phyloP scores from a whole-genome alignment of 306 rosid species.

The Ceratonia siliqua region DNA sequence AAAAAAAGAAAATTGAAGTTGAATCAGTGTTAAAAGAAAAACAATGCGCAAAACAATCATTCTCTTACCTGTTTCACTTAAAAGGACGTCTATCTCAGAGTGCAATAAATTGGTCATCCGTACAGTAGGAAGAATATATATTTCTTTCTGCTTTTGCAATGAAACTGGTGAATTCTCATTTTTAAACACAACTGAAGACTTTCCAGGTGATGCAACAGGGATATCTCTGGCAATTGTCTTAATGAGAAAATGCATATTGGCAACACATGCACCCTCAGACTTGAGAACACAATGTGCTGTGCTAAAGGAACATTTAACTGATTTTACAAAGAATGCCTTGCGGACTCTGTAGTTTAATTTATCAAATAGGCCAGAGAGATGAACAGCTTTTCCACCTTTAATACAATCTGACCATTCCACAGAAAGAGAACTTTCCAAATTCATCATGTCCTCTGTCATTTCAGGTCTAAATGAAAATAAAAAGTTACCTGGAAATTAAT shows the following conservation, averaged over 20 bases:
- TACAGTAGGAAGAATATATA: conserved; percentile 89
- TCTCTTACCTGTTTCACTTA: conserved; percentile 80
- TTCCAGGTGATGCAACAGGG: conserved; percentile 59
- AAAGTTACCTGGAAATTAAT: conserved; percentile 84
- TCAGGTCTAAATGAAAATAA: conserved; percentile 81
- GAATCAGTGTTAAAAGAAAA: conserved; percentile 27
- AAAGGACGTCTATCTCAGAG: conserved; percentile 66
- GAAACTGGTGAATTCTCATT: conserved; percentile 56
- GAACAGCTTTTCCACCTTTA: conserved; percentile 90
- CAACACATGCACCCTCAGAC: conserved; percentile 52
- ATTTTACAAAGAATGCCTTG: conserved; percentile 63
- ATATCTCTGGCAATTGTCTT: conserved; percentile 70
- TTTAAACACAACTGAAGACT: conserved; percentile 38
- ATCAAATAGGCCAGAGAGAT: conserved; percentile 81
- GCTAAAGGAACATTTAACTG: conserved; percentile 69
- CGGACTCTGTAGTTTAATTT: conserved; percentile 83
- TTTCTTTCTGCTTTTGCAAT: conserved; percentile 80
- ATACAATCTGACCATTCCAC: conserved; percentile 80
- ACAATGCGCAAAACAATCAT: conserved; percentile 28
- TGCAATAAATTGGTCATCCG: conserved; percentile 76
- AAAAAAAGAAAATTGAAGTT: conserved; percentile 25
- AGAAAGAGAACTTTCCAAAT: conserved; percentile 49
- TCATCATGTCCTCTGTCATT: conserved; percentile 48
- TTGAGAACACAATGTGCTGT: conserved; percentile 65
- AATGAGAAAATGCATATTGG: conserved; percentile 77